Conservation (phyloP, 2,329 filamentous ascomycete species). For the Botrytis byssoidea region DNA sequence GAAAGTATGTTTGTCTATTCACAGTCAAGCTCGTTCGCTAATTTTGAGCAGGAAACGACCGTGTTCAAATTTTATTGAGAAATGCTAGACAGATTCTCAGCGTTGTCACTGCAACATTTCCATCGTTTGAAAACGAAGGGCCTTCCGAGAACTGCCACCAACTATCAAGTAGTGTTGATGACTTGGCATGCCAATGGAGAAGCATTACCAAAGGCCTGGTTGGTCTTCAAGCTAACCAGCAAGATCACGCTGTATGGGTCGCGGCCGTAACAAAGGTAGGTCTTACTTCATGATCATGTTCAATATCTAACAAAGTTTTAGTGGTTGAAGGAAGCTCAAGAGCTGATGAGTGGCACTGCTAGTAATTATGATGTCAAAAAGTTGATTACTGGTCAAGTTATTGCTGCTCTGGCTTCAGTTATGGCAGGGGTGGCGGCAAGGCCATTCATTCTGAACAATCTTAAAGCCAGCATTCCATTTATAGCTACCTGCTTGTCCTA, state of each 20-base stretch:
- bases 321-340: constrained; percentile 55
- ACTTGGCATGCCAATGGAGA: constrained; percentile 70
- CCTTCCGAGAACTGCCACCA: constrained; percentile 30
- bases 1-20: constrained; percentile 47
- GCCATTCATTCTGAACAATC: constrained; percentile 43
- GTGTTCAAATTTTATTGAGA: constrained; percentile 65
- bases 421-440: constrained; percentile 41
- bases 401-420: constrained; percentile 41
- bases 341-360: constrained; percentile 80
- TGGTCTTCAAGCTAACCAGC: constrained; percentile 25
- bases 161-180: constrained; percentile 44
- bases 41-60: constrained; percentile 47
- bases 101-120: constrained; percentile 73
- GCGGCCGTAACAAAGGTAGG: constrained; percentile 46
- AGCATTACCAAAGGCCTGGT: constrained; percentile 36
- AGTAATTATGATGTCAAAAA: constrained; percentile 82
- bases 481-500: constrained; percentile 60
- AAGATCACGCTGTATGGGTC: constrained; percentile 45
- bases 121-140: constrained; percentile 46
- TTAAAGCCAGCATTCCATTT: constrained; percentile 45
- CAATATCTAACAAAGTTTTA: constrained; percentile 31
- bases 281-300: not conserved
- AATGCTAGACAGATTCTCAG: constrained; percentile 80
- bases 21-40: constrained; percentile 12
- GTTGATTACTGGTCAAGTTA: constrained; percentile 49